Evolutionary conservation across 495 filamentous ascomycete genomes (phyloP), one percentile per base, ranked within the genome.

Genomic region (Thozetella sp.): DNA sequence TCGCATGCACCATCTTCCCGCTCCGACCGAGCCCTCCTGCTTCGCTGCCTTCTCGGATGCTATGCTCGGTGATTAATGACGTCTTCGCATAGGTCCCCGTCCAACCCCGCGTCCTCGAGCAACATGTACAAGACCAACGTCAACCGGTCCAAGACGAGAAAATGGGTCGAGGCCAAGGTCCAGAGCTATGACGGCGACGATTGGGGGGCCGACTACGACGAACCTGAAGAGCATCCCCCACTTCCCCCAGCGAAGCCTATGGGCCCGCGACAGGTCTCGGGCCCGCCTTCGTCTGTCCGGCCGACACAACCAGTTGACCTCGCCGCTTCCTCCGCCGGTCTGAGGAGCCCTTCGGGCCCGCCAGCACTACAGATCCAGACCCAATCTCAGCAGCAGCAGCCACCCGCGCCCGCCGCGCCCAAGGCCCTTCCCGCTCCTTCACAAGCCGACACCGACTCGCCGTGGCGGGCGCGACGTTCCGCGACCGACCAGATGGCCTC

Each of bases 111-210:
- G 1, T 63, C 63, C 56, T 58, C 66, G 34, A 56, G 48, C 61
- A 46, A 73, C 2, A 69, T 71, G 34, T 86, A 83, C 64, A 79
- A 78, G 58, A 83, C 93, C 13, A 97, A 98, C 69, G 88, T 97
- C 25, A 93, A 91, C 74, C 90, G 95, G 58, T 80, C 88, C 27
- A 96, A 97, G 76, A 97, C 95, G 19, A 93, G 87, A 75, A 93
- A 93, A 78, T 99, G 95, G 95, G 89, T 93, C 12, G 88, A 97
- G 65, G 95, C 95, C 22, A 96, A 94, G 70, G 80, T 87, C 37
- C 86, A 88, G 58, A 89, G 88, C 58, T 99, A 99, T 66, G 95
- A 93, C 66, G 95, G 93, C 59, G 93, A 92, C 63, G 94, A 97
- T 66, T 97, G 95, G 91, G 95, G 93, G 45, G 90, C 89, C 51